Conservation (phyloP, 495 filamentous ascomycete species). For the Trichoderma erinaceum region DNA sequence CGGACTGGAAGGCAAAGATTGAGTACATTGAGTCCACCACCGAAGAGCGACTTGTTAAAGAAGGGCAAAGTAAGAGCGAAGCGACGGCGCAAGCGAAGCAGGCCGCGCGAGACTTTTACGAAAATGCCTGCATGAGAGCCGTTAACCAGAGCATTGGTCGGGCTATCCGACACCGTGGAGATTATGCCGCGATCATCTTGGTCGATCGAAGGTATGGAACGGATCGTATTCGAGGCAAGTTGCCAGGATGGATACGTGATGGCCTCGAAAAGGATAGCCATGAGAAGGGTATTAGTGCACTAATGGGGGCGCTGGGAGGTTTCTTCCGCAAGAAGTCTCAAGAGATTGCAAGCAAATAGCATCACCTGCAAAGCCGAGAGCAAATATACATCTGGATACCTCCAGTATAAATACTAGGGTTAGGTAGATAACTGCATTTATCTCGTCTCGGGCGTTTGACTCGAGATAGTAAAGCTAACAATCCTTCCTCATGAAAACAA, state of each 20-base stretch:
- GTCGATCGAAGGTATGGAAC: slow-evolving; percentile 71
- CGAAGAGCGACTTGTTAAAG: slow-evolving; percentile 33
- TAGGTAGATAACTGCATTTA: too few species aligned
- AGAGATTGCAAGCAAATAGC: neutral
- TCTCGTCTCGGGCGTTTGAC: too few species aligned
- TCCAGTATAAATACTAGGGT: too few species aligned
- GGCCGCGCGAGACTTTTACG: slow-evolving; percentile 76
- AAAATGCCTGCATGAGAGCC: slow-evolving; percentile 92
- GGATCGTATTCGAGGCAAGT: slow-evolving; percentile 63
- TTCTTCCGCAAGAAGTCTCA: slow-evolving; percentile 49
- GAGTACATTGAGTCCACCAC: slow-evolving; percentile 76
- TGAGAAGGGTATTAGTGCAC: slow-evolving; percentile 42
- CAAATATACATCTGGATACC: too few species aligned
- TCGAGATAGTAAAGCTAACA: too few species aligned
- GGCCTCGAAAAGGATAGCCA: slow-evolving; percentile 46
- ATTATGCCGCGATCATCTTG: slow-evolving; percentile 87
- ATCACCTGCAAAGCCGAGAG: too few species aligned
- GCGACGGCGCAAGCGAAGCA: slow-evolving; percentile 47
- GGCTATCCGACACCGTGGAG: slow-evolving; percentile 78
- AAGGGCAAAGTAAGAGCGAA: slow-evolving; percentile 36
- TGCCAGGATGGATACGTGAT: slow-evolving; percentile 81
- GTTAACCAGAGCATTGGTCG: slow-evolving; percentile 95
- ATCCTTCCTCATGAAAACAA: too few species aligned
- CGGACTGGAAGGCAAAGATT: slow-evolving; percentile 88
- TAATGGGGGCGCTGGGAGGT: slow-evolving; percentile 48